These are phyloP conservation scores for Neurospora sp. DNA, from an alignment of 495 filamentous ascomycete species.

Conservation along the genomic window DNA sequence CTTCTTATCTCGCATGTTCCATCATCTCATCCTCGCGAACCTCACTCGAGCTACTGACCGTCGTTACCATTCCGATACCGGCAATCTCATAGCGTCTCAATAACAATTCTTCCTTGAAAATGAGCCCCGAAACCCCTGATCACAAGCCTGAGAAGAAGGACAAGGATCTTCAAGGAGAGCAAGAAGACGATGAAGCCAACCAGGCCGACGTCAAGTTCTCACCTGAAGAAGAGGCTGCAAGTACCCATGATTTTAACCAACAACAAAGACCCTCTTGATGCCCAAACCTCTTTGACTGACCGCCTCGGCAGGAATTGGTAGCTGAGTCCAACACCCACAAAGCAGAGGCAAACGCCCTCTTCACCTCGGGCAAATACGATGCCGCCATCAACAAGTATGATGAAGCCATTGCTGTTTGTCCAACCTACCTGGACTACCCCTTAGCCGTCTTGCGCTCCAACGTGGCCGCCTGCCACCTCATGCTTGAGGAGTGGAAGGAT, in stretches of 20 bases:
- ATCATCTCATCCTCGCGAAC: neutral
- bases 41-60: neutral
- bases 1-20: neutral
- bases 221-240: constrained; percentile 33
- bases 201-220: constrained; percentile 30
- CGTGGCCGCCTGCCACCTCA: constrained; percentile 82
- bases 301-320: constrained; percentile 47
- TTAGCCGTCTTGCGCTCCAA: constrained; percentile 80
- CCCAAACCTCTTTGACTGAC: neutral
- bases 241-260: constrained; percentile 8
- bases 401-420: constrained; percentile 69
- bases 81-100: neutral
- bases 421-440: constrained; percentile 84
- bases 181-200: constrained; percentile 11
- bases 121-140: neutral
- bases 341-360: constrained; percentile 66
- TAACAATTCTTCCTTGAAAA: neutral
- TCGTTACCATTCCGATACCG: neutral
- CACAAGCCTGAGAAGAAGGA: neutral
- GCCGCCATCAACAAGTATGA: constrained; percentile 87
- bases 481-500: constrained; percentile 78
- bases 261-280: neutral
- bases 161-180: neutral
- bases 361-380: constrained; percentile 59
- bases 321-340: constrained; percentile 67